A percentile compares a stretch with the other conserved stretches of the same genome.
Evolutionary conservation across 805 yeast species (phyloP).

Genomic region (Wickerhamomyces silvicola): DNA sequence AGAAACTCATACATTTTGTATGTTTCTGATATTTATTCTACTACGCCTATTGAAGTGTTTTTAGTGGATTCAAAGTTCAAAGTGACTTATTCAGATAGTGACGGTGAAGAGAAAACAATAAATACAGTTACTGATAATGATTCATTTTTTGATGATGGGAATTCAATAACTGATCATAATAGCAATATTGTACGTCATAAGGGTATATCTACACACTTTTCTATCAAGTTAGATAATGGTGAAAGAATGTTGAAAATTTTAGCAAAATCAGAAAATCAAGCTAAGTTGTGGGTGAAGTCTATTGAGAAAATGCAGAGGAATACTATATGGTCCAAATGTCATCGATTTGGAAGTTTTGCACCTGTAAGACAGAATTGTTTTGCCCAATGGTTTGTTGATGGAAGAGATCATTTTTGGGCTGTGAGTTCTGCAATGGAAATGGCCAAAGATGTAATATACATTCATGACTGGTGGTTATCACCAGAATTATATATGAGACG

Average conservation of each 20-base stretch:
- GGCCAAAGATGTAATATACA: slow-evolving; percentile 90
- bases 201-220: slow-evolving; percentile 45
- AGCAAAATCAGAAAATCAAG: slow-evolving; percentile 58
- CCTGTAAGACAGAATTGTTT: slow-evolving; percentile 80
- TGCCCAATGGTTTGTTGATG: slow-evolving; percentile 97
- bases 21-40: slow-evolving; percentile 79
- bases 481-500: slow-evolving; percentile 92
- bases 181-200: slow-evolving; percentile 23
- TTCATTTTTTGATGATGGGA: slow-evolving; percentile 26
- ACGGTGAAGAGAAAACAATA: slow-evolving; percentile 25
- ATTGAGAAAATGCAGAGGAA: slow-evolving; percentile 60
- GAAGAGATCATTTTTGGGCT: slow-evolving; percentile 95
- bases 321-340: slow-evolving; percentile 64
- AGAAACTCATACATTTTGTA: slow-evolving; percentile 80
- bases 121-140: slow-evolving; percentile 33
- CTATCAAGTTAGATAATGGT: slow-evolving; percentile 58
- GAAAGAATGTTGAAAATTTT: slow-evolving; percentile 74
- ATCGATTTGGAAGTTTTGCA: slow-evolving; percentile 87
- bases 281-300: slow-evolving; percentile 70
- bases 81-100: slow-evolving; percentile 44
- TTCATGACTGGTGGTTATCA: slow-evolving; percentile 98
- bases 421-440: slow-evolving; percentile 84
- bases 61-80: slow-evolving; percentile 75
- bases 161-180: slow-evolving; percentile 21
- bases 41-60: slow-evolving; percentile 88